Evolutionary conservation across 2,329 filamentous ascomycete species (phyloP).

Genomic region (Claviceps sorghi): DNA sequence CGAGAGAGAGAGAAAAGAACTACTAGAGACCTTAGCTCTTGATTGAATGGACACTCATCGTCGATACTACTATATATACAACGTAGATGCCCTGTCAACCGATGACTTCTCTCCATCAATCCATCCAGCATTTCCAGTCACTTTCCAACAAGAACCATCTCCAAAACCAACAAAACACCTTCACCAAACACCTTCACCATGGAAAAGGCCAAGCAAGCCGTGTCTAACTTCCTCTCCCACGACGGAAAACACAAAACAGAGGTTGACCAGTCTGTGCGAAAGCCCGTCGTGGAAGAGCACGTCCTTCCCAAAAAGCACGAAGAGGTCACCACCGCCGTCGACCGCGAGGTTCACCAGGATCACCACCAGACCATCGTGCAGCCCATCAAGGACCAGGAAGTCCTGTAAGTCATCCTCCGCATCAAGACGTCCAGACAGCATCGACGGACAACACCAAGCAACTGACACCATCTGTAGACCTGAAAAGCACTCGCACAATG

Average conservation of each 20-base stretch:
- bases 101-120: too few relatives aligned
- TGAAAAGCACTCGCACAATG: slow-evolving; percentile 48
- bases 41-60: too few relatives aligned
- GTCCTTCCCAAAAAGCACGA: slow-evolving; percentile 47
- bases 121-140: rapidly evolving
- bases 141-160: too few relatives aligned
- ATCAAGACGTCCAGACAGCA: too few relatives aligned
- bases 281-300: slow-evolving; percentile 45
- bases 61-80: too few relatives aligned
- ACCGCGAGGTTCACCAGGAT: slow-evolving; percentile 57
- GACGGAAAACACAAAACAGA: slow-evolving; percentile 55
- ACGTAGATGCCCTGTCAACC: too few relatives aligned
- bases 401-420: slow-evolving; percentile 28
- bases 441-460: too few relatives aligned
- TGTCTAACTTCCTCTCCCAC: slow-evolving; percentile 44
- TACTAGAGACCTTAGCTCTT: too few relatives aligned
- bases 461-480: slow-evolving; percentile 20
- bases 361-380: slow-evolving; percentile 59
- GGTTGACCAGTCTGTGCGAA: slow-evolving; percentile 49
- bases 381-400: slow-evolving; percentile 31
- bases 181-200: slow-evolving; percentile 20
- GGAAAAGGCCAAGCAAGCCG: slow-evolving; percentile 50
- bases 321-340: slow-evolving; percentile 44
- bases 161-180: too few relatives aligned
- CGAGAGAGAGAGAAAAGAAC: too few relatives aligned